Evolutionary conservation across 768 basidiomycete species (phyloP), one percentile per base, ranked within the genome.

Genomic region (Clavulina sp.): DNA sequence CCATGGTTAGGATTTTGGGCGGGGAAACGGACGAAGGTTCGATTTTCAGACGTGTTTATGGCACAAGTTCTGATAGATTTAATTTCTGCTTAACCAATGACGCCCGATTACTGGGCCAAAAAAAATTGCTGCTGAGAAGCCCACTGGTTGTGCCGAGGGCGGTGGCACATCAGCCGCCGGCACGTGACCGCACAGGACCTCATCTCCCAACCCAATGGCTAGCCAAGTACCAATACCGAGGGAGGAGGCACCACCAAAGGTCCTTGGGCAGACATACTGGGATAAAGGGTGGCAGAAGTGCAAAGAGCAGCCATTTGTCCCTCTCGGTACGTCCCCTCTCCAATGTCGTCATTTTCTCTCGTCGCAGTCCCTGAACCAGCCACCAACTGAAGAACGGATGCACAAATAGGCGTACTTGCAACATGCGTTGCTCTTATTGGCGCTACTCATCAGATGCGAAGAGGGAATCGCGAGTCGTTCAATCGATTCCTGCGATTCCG

Each of bases 221-320:
- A 46, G 43, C 26, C 43, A 46, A 28, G 43, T 46, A 13, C 43
- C 53, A 2, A 28, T 36, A 30, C 36, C 34, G 40, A 31, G 26
- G 30, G 41, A 26, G 3, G 30, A 32, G 34, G 30, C 31, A n/a
- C 51, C 33, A 32, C 53, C 50, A 1, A 32, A 33, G 13, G 21
- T n/a, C 7, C 38, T 40, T 24, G 34, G 29, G 23, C 54, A 58
- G 24, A 52, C 51, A 9, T 57, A 49, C 50, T 52, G 57, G 52
- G 50, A 58, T 5, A 57, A 56, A 50, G 57, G 60, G 30, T 49
- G 30, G 16, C 28, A 50, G 13, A 65, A 65, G 54, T 60, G 60
- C 55, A 60, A 62, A 51, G 61, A 65, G 56, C 62, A 65, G 52
- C 64, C 64, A 0, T 51, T 64, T 23, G 64, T 65, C 4, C 64